Evolutionary conservation across 2,329 filamentous ascomycete species (phyloP), one percentile per base, ranked within the genome.

Genomic region (Nemania sp.): DNA sequence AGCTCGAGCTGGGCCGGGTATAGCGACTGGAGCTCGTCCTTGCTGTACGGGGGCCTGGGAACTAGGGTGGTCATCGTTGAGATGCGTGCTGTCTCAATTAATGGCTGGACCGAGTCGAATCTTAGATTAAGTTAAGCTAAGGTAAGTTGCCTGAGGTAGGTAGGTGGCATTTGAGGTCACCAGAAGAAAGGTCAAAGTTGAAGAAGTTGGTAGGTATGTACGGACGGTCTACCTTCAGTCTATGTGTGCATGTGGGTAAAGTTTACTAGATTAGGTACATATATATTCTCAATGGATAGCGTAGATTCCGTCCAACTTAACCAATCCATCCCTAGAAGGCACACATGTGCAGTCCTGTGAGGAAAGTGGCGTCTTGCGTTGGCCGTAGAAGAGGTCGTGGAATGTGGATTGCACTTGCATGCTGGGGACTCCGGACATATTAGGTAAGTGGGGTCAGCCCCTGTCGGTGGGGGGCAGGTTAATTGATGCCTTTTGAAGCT

Each of bases 1-100:
- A 99, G 83, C 70, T 93, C 82, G 54, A 99, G 79, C 39, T 81
- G 78, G 50, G 84, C 74, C 1, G 94, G 94, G 75, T 97, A 99
- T 54, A 97, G 85, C 66, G 78, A 77, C 37, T 81, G 78, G 44
- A 97, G 83, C 80, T 97, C 92, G 55, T 90, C 86, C 61, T 86
- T 76, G 39, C 87, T 86, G 75, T 97, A 97, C 0, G 90, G 84
- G 52, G 81, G 77, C 52, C 90, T 84, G 43, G 90, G 90, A 39
- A 80, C 74, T 39, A 96, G 80, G 34, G 87, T 87, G 11, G 92
- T 89, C 93, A 97, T 97, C 50, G 58, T 55, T 67, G 56, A 11
- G 28, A 36, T 19, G 37, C 8, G 15, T 6, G 8, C 33, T 6
- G 9, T 6, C 5, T 28, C 15, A 30, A 31, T 43, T 28, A n/a